phyloP scores from a whole-genome alignment of 768 basidiomycete species.

The Hygrophorus pudorinus region DNA sequence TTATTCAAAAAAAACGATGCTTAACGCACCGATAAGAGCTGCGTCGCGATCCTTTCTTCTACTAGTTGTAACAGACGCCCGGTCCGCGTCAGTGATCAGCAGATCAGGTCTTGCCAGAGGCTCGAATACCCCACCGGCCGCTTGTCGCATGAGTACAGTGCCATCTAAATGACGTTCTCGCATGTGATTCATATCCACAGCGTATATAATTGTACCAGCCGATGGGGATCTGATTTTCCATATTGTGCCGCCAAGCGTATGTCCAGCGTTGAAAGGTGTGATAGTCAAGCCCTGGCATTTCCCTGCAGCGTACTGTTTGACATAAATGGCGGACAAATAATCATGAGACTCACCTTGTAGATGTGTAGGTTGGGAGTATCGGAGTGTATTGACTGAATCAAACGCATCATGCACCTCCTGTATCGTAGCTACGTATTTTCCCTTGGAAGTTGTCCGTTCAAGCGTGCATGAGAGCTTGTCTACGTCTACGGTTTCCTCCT shows the following conservation, averaged over 20 bases:
- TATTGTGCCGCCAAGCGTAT: slow-evolving; percentile 92
- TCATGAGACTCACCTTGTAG: slow-evolving; percentile 60
- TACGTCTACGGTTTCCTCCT: slow-evolving; percentile 18
- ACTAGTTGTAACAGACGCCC: slow-evolving; percentile 73
- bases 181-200: slow-evolving; percentile 94
- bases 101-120: slow-evolving; percentile 84
- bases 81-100: slow-evolving; percentile 86
- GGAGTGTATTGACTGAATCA: slow-evolving; percentile 80
- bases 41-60: slow-evolving; percentile 86
- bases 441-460: slow-evolving; percentile 23
- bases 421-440: slow-evolving; percentile 64
- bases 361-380: slow-evolving; percentile 94
- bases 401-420: slow-evolving; percentile 91
- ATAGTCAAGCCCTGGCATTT: slow-evolving; percentile 91
- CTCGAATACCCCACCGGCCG: slow-evolving; percentile 74
- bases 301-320: slow-evolving; percentile 31
- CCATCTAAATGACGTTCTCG: slow-evolving; percentile 92
- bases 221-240: slow-evolving; percentile 99
- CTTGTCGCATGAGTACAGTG: slow-evolving; percentile 71
- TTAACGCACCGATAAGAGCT: slow-evolving; percentile 62
- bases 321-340: slow-evolving; percentile 4
- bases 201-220: slow-evolving; percentile 91
- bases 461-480: slow-evolving; percentile 17
- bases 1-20: slow-evolving; percentile 1
- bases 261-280: slow-evolving; percentile 91